Conservation (phyloP, 2,329 filamentous ascomycete species). For the Beauveria brongniartii region DNA sequence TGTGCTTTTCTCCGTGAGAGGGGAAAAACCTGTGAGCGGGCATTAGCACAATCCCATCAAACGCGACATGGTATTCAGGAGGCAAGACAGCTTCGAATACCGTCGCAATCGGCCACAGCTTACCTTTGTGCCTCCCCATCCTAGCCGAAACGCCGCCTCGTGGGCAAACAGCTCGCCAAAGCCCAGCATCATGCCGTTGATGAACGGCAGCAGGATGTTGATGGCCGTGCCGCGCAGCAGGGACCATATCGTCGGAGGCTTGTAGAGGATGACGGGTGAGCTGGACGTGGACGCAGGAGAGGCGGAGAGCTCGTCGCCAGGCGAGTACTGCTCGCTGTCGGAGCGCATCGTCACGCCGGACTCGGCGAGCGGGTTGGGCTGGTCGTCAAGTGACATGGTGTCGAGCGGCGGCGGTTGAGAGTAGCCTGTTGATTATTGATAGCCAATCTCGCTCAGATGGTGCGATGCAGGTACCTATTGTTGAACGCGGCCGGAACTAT, state of each 20-base stretch:
- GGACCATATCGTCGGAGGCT: slow-evolving; percentile 79
- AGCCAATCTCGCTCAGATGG: too few relatives aligned
- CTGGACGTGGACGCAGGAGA: slow-evolving; percentile 48
- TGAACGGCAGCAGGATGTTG: slow-evolving; percentile 88
- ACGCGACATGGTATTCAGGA: background rate
- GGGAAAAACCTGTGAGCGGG: slow-evolving; percentile 45
- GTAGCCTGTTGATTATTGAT: too few relatives aligned
- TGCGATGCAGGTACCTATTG: background rate
- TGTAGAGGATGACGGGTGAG: slow-evolving; percentile 73
- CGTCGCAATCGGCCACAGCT: slow-evolving; percentile 16
- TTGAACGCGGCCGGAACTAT: background rate
- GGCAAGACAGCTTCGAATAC: background rate
- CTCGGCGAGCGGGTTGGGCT: slow-evolving; percentile 52
- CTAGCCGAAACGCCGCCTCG: slow-evolving; percentile 84
- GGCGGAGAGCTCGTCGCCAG: slow-evolving; percentile 51
- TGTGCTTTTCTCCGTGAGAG: slow-evolving; percentile 52
- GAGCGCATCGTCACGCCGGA: slow-evolving; percentile 72
- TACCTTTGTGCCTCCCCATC: slow-evolving; percentile 93
- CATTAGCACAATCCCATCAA: background rate
- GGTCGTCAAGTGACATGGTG: slow-evolving; percentile 18
- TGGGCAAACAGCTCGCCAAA: slow-evolving; percentile 97
- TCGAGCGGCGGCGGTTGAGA: too few relatives aligned
- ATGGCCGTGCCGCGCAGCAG: slow-evolving; percentile 83
- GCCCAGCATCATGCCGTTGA: slow-evolving; percentile 97
- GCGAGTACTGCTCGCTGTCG: slow-evolving; percentile 76